These are phyloP conservation scores for Crotalaria pallida DNA, from an alignment of 306 rosid species.

Conservation along the genomic window DNA sequence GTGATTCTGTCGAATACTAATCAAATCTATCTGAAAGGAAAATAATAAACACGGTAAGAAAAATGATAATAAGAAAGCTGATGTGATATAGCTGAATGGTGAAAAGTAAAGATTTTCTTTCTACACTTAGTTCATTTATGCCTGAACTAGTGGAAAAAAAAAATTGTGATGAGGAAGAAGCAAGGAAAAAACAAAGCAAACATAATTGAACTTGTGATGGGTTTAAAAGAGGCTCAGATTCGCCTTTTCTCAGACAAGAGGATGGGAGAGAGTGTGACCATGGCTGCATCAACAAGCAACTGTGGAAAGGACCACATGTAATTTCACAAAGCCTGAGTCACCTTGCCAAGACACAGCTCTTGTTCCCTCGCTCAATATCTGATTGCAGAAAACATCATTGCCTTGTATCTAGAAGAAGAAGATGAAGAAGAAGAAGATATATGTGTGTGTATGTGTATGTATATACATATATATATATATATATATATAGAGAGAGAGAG, in stretches of 20 bases:
- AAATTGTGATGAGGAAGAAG: no score
- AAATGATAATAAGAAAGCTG: background rate
- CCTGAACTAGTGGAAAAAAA: background rate
- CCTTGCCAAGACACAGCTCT: conserved; percentile 20
- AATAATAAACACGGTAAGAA: background rate
- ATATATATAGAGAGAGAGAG: background rate
- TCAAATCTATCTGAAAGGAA: no score
- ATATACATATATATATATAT: background rate
- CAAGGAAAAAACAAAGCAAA: background rate
- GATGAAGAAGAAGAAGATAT: background rate
- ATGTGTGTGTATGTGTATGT: no score
- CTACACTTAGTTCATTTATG: background rate
- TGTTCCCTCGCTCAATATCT: background rate
- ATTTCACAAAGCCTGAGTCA: background rate
- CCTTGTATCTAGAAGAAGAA: background rate
- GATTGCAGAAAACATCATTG: conserved; percentile 13
- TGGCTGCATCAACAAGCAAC: conserved; percentile 21
- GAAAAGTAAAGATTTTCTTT: background rate
- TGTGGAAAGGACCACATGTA: background rate
- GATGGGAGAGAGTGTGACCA: background rate
- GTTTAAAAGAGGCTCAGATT: conserved; percentile 28
- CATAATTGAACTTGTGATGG: background rate
- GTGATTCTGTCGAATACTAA: background rate
- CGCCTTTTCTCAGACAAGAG: conserved; percentile 26
- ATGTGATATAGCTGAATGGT: background rate